Evolutionary conservation across 306 rosid species (phyloP).

Genomic region (Elaeagnus macrophylla): DNA sequence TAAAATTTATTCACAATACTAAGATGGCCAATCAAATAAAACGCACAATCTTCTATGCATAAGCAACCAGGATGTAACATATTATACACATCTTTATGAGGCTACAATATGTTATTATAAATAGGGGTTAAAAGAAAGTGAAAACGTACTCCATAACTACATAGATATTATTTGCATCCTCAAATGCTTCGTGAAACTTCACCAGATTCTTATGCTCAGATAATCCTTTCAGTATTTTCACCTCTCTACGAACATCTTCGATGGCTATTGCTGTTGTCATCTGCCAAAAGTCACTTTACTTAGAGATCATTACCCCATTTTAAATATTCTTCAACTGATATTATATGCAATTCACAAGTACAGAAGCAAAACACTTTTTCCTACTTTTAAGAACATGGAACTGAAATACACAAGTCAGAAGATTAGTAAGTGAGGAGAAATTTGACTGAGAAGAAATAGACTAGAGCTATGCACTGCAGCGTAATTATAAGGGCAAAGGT

Average conservation of each 20-base stretch:
- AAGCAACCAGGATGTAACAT: neutral
- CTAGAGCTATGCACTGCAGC: too few relatives aligned
- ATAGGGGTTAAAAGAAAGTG: neutral
- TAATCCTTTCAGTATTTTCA: constrained; percentile 83
- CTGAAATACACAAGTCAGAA: too few relatives aligned
- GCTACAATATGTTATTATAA: neutral
- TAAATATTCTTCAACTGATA: too few relatives aligned
- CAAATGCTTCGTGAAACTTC: constrained; percentile 78
- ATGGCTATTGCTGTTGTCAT: constrained; percentile 88
- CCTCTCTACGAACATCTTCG: constrained; percentile 96
- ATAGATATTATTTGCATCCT: constrained; percentile 77
- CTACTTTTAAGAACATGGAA: too few relatives aligned
- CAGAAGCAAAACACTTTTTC: too few relatives aligned
- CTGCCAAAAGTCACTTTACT: constrained; percentile 31
- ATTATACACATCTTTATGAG: neutral
- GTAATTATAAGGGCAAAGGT: too few relatives aligned
- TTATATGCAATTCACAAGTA: too few relatives aligned
- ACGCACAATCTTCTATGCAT: neutral
- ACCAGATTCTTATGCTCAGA: constrained; percentile 83
- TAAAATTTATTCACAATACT: constrained; percentile 17
- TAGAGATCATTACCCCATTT: too few relatives aligned
- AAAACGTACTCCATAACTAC: constrained; percentile 92
- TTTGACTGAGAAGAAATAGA: too few relatives aligned
- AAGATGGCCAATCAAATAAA: neutral
- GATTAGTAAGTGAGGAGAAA: too few relatives aligned